Evolutionary conservation across 208 protist genomes (phyloP).

Genomic region (Herpetomonas samuelpessoai): DNA sequence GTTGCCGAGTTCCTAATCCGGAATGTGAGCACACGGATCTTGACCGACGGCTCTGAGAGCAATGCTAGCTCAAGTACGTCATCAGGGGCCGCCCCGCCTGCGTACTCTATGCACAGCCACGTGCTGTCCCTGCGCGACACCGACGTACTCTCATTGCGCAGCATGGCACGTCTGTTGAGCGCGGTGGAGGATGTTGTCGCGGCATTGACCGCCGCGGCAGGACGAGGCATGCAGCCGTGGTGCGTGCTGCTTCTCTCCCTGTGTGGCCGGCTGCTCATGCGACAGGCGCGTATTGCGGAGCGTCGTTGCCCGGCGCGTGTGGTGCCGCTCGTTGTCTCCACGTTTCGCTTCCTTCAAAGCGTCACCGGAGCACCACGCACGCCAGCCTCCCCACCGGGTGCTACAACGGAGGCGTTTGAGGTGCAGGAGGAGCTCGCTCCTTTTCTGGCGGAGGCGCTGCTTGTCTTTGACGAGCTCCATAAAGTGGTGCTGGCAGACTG

Average conservation of each 20-base stretch:
- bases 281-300: conserved; percentile 53
- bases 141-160: conserved; percentile 9
- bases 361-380: conserved; percentile 8
- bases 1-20: conserved; percentile 17
- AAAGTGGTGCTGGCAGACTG: conserved; percentile 65
- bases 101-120: not conserved
- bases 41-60: no score
- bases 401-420: not conserved
- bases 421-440: not conserved
- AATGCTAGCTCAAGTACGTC: no score
- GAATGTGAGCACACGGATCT: conserved; percentile 13
- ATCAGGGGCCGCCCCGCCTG: not conserved
- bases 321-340: conserved; percentile 44
- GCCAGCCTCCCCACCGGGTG: not conserved
- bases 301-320: conserved; percentile 57
- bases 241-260: conserved; percentile 55
- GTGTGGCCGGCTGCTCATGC: conserved; percentile 57
- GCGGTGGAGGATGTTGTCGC: conserved; percentile 14
- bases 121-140: not conserved
- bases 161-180: conserved; percentile 25
- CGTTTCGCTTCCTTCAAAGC: conserved; percentile 40
- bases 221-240: not conserved
- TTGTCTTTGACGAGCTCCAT: conserved; percentile 64
- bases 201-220: not conserved
- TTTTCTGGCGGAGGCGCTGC: conserved; percentile 40